Percentiles rank a stretch among this genome's conserved stretches.
Evolutionary conservation across 257 asterid species (phyloP).

Genomic region (Salvia splendens): DNA sequence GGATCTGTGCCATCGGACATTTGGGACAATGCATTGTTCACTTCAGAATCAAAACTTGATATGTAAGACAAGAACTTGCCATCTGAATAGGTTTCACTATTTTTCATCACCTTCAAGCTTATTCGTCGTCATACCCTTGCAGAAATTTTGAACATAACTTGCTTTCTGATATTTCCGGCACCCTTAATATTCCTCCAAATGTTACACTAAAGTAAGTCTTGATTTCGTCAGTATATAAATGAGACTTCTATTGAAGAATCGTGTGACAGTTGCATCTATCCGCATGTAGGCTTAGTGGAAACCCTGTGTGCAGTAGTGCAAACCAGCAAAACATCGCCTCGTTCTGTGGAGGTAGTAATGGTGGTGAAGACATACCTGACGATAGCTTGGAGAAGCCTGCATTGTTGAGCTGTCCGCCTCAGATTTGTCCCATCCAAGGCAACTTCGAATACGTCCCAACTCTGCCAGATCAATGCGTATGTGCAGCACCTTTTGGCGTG

Average conservation of each 20-base stretch:
- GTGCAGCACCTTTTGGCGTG: conserved; percentile 60
- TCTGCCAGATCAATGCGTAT: conserved; percentile 43
- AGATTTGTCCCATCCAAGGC: conserved; percentile 34
- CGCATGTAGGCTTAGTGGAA: conserved; percentile 44
- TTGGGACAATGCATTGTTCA: conserved; percentile 50
- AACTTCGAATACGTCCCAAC: conserved; percentile 41
- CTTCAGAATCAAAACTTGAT: conserved; percentile 43
- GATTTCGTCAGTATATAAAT: neutral
- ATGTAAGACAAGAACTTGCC: conserved; percentile 40
- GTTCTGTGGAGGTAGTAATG: conserved; percentile 40
- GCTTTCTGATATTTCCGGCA: conserved; percentile 55
- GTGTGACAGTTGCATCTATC: conserved; percentile 3
- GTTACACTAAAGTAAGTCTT: conserved; percentile 47
- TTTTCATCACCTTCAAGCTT: conserved; percentile 6
- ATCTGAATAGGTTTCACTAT: conserved; percentile 16
- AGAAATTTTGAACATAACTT: conserved; percentile 48
- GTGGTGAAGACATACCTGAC: conserved; percentile 26
- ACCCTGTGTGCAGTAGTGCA: conserved; percentile 49
- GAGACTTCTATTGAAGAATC: neutral
- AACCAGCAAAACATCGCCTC: conserved; percentile 39
- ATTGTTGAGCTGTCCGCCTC: conserved; percentile 31
- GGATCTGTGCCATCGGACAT: conserved; percentile 57
- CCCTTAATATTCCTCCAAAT: conserved; percentile 44
- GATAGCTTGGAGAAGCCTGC: conserved; percentile 36
- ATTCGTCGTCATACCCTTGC: conserved; percentile 34